A percentile compares a stretch with the other conserved stretches of the same genome.
Evolutionary conservation across 2,329 filamentous ascomycete species (phyloP).

Genomic region (Arachnomyces sp.): DNA sequence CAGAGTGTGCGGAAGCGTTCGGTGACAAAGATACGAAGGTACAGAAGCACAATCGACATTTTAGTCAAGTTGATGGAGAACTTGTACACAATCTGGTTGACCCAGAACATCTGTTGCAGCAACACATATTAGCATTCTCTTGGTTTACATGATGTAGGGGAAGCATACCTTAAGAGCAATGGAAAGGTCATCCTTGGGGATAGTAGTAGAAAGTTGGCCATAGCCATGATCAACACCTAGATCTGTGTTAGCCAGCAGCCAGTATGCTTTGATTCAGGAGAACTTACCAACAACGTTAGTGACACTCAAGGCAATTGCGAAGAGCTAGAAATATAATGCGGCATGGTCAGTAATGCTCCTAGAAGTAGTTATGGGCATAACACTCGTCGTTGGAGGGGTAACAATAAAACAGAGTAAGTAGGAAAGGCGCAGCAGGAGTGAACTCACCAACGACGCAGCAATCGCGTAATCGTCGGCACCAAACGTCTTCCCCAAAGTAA

Average conservation of each 20-base stretch:
- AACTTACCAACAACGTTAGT: slow-evolving; percentile 17
- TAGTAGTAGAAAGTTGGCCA: slow-evolving; percentile 15
- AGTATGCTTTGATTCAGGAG: neutral
- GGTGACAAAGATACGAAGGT: slow-evolving; percentile 45
- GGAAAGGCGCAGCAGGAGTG: no score
- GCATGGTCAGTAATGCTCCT: neutral
- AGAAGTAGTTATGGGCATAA: no score
- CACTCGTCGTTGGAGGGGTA: no score
- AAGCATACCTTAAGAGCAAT: slow-evolving; percentile 18
- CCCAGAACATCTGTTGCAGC: slow-evolving; percentile 38
- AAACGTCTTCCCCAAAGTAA: slow-evolving; percentile 14
- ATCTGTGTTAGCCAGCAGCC: slow-evolving; percentile 1
- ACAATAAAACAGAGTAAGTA: no score
- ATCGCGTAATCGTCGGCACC: slow-evolving; percentile 23
- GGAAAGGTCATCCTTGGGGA: slow-evolving; percentile 16
- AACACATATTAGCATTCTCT: neutral
- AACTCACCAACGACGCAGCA: slow-evolving; percentile 19
- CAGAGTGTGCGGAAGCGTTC: slow-evolving; percentile 39
- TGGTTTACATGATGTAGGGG: neutral
- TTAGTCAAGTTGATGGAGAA: slow-evolving; percentile 48
- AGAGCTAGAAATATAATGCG: slow-evolving; percentile 12
- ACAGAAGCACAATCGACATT: slow-evolving; percentile 45
- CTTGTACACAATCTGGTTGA: slow-evolving; percentile 48
- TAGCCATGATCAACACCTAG: slow-evolving; percentile 22
- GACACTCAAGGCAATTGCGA: slow-evolving; percentile 19